A percentile compares a stretch with the other conserved stretches of the same genome.
These are phyloP conservation scores for Sonneratia alba DNA, from an alignment of 345 rosid species.

Conservation along the genomic window DNA sequence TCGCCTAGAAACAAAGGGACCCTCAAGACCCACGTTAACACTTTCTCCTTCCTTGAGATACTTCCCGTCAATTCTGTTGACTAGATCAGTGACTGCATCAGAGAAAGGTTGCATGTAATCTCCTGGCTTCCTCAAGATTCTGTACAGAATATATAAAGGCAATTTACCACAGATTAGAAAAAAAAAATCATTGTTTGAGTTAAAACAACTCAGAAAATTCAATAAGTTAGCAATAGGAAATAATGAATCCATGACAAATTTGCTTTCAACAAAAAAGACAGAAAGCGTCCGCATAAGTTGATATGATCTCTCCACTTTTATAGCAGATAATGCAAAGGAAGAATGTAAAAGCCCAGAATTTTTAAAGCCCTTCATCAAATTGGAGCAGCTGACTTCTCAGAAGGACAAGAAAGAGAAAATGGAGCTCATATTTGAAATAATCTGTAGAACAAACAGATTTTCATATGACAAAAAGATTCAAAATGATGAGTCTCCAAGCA, in stretches of 20 bases:
- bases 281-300: neutral
- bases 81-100: constrained; percentile 82
- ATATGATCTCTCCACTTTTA: neutral
- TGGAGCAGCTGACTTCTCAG: neutral
- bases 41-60: constrained; percentile 80
- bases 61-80: constrained; percentile 56
- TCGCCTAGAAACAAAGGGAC: constrained; percentile 88
- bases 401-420: neutral
- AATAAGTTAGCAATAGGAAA: neutral
- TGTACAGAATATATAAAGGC: constrained; percentile 13
- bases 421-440: neutral
- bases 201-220: neutral
- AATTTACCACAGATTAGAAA: neutral
- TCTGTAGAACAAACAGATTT: neutral
- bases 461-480: neutral
- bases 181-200: neutral
- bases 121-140: constrained; percentile 68
- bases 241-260: neutral
- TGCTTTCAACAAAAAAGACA: neutral
- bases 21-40: constrained; percentile 84
- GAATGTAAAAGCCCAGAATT: neutral
- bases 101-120: constrained; percentile 90
- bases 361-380: neutral
- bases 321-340: neutral
- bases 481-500: neutral